A percentile compares a stretch with the other conserved stretches of the same genome.
phyloP scores from a whole-genome alignment of 192 early-diverging fungal species.

The Gigaspora rosea region DNA sequence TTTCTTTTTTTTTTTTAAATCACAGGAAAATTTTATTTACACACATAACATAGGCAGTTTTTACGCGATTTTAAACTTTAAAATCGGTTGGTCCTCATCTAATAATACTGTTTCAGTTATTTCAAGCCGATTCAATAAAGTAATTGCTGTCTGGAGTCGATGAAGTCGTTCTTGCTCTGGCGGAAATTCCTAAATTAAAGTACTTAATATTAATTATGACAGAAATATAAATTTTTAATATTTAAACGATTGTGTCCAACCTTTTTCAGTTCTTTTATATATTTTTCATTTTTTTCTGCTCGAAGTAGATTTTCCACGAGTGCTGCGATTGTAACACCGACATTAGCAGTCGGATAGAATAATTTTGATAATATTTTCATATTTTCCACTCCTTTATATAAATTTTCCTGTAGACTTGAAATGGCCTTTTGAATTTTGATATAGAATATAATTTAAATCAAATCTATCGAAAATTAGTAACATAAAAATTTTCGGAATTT shows the following conservation, averaged over 20 bases:
- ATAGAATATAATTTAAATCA: neutral
- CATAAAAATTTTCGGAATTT: neutral
- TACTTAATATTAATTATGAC: neutral
- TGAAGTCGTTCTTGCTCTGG: slow-evolving; percentile 13
- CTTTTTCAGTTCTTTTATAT: neutral
- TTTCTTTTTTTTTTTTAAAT: too few species aligned
- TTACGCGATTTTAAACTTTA: too few species aligned
- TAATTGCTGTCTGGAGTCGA: slow-evolving; percentile 12
- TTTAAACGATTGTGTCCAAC: neutral
- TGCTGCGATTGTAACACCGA: slow-evolving; percentile 3
- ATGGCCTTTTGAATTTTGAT: neutral
- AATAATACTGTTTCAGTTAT: neutral
- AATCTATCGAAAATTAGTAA: neutral
- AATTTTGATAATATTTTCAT: slow-evolving; percentile 17
- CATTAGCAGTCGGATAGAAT: slow-evolving; percentile 11
- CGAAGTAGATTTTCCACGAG: slow-evolving; percentile 4
- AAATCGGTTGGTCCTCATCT: too few species aligned
- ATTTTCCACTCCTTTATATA: neutral
- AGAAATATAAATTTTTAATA: neutral
- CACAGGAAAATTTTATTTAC: too few species aligned
- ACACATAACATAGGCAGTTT: too few species aligned
- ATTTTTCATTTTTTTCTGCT: slow-evolving; percentile 7
- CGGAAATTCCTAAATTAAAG: slow-evolving; percentile 17
- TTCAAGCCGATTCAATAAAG: slow-evolving; percentile 3
- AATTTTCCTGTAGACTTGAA: neutral